phyloP scores from a whole-genome alignment of 225 moss, liverwort and hornwort species.

The Thuidium tamariscinum region DNA sequence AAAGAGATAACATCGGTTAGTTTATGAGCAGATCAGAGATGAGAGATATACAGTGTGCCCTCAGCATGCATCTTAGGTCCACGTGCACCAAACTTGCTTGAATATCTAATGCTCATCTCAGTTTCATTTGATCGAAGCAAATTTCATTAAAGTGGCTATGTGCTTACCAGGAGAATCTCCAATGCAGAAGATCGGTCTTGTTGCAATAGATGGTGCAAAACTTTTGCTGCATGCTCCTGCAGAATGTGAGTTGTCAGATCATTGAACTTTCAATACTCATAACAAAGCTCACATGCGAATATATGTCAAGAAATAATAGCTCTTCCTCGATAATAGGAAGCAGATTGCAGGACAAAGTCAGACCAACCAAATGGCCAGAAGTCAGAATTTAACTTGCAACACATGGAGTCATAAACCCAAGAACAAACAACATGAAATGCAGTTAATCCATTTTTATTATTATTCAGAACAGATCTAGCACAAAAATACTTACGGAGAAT shows the following conservation, averaged over 20 bases:
- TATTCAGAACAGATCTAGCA: background rate
- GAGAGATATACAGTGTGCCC: background rate
- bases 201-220: slow-evolving; percentile 53
- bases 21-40: background rate
- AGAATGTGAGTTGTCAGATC: background rate
- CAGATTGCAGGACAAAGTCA: background rate
- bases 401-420: background rate
- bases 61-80: background rate
- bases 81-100: background rate
- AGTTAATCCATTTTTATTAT: background rate
- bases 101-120: background rate
- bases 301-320: background rate
- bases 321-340: background rate
- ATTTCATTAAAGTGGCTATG: background rate
- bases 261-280: background rate
- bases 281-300: background rate
- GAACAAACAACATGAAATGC: background rate
- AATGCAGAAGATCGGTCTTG: slow-evolving; percentile 43
- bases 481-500: slow-evolving; percentile 50
- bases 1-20: background rate
- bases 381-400: background rate
- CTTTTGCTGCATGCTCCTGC: slow-evolving; percentile 62
- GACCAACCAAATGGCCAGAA: background rate
- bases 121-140: background rate
- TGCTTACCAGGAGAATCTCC: slow-evolving; percentile 53